Evolutionary conservation across 805 yeast genomes (phyloP), one percentile per base, ranked within the genome.

Genomic region (Hagleromyces aurorensis): DNA sequence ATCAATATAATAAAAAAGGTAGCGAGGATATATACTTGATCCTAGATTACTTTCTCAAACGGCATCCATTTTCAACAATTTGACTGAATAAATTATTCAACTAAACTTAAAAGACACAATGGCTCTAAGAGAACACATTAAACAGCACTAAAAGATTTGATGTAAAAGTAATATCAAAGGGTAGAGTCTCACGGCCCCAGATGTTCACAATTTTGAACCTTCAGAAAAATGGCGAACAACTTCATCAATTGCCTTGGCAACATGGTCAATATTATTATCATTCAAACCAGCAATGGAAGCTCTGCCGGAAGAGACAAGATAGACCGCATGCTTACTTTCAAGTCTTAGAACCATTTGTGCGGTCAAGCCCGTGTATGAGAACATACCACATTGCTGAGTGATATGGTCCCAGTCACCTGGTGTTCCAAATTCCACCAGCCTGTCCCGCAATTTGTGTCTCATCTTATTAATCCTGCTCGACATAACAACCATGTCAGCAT

Each of bases 401-500:
- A 89, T 83, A 61, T 89, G 97, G 44, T 75, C 80, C 97, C 97
- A 89, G 47, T 67, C 72, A 27, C 95, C 96, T 17, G 95, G 94
- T 14, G 97, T 85, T 13, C 62, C 61, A 39, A 83, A 71, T 30
- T 60, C 57, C 29, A 69, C 70, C 38, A 89, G 69, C 37, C 69
- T 68, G 32, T 65, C 66, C 52, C 77, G 71, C 48, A 89, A 69
- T 12, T 66, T 69, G 18, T 61, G 52, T 64, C 97, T 79, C 94
- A 86, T 87, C 45, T 67, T 58, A 39, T 62, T 65, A 54, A 91
- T 89, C 52, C 97, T 74, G 22, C 76, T 67, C 20, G 94, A 76
- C 97, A 89, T 89, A 28, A 86, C 78, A 40, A 75, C 56, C 61
- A 89, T 72, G 59, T 89, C 96, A 29, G 65, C 52, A 48, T 75